Evolutionary conservation across 75 land plant genomes (phyloP).

Genomic region (Sequoiadendron giganteum): DNA sequence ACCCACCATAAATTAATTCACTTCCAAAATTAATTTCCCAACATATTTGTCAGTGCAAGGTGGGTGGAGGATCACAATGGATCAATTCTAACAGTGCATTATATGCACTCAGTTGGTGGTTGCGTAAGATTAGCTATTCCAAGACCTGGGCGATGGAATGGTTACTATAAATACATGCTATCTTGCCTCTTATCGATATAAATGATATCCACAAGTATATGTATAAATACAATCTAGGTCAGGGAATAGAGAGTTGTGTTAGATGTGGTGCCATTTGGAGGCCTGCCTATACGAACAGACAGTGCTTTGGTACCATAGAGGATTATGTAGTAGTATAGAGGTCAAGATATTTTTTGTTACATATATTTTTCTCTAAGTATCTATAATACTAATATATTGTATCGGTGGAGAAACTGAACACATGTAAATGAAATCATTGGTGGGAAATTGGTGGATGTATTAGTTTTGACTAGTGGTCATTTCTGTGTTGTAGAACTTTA

Average conservation of each 20-base stretch:
- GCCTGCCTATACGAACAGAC: not conserved
- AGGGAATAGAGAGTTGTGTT: slow-evolving; percentile 7
- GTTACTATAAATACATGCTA: slow-evolving; percentile 7
- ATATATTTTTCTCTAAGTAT: not conserved
- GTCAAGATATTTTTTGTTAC: not conserved
- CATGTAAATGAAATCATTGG: slow-evolving; percentile 7
- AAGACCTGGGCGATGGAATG: no score
- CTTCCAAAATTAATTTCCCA: no score
- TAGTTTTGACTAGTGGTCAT: not conserved
- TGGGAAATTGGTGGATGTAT: not conserved
- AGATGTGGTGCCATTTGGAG: slow-evolving; percentile 8
- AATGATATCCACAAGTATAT: not conserved
- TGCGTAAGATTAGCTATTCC: no score
- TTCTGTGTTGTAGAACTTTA: not conserved
- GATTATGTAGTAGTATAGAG: not conserved
- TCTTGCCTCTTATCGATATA: not conserved
- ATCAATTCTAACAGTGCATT: no score
- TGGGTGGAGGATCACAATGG: no score
- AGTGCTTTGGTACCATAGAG: slow-evolving; percentile 1
- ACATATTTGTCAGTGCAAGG: no score
- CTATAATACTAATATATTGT: not conserved
- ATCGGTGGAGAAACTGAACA: not conserved
- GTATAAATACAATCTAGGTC: not conserved
- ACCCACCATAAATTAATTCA: no score
- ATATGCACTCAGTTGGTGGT: no score